A percentile compares a stretch with the other conserved stretches of the same genome.
These are phyloP conservation scores for Chaetomium tenue DNA, from an alignment of 495 filamentous ascomycete genomes.

Conservation along the genomic window DNA sequence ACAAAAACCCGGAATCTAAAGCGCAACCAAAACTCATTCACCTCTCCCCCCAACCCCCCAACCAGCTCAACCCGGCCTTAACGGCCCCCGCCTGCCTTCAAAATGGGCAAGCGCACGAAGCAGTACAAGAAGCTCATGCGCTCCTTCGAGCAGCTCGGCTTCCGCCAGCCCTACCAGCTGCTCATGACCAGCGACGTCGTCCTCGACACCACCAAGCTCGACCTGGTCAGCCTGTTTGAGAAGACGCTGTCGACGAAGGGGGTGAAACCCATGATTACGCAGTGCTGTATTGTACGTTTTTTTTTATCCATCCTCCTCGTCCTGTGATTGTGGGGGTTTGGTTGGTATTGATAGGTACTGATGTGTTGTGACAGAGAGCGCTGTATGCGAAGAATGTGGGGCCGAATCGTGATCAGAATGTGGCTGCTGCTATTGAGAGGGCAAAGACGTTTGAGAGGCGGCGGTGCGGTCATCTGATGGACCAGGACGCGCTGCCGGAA, in stretches of 20 bases:
- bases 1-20: background rate
- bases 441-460: constrained; percentile 78
- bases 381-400: constrained; percentile 59
- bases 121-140: constrained; percentile 96
- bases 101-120: constrained; percentile 79
- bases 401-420: constrained; percentile 54
- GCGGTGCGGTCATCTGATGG: constrained; percentile 83
- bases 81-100: constrained; percentile 17
- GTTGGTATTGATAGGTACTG: constrained; percentile 38
- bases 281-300: constrained; percentile 42
- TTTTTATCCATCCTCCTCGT: no score
- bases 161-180: constrained; percentile 92
- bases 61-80: background rate
- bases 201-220: constrained; percentile 58
- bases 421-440: constrained; percentile 59
- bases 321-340: no score
- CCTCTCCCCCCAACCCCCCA: background rate
- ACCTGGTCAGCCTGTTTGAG: constrained; percentile 63
- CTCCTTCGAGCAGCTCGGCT: constrained; percentile 60
- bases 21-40: background rate
- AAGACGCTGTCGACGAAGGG: constrained; percentile 66
- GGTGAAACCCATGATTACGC: constrained; percentile 70
- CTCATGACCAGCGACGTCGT: constrained; percentile 48
- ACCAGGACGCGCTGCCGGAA: constrained; percentile 71
- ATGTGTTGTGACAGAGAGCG: constrained; percentile 66